Percentiles rank a stretch among this genome's conserved stretches.
phyloP scores from a whole-genome alignment of 2,329 filamentous ascomycete species.

The Fusarium abutilonis region DNA sequence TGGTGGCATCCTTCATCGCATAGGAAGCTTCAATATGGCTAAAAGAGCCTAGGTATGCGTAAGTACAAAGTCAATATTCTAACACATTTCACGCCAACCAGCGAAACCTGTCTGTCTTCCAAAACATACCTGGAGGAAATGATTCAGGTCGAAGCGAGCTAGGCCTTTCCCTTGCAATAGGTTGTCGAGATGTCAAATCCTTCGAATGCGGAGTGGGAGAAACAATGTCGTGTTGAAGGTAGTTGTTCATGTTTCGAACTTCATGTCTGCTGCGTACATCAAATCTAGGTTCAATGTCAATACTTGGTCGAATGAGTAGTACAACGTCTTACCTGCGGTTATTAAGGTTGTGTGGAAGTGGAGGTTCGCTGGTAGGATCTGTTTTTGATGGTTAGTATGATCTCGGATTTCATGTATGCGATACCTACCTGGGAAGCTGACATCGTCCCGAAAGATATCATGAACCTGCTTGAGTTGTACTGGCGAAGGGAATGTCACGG shows the following conservation, averaged over 20 bases:
- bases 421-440: slow-evolving; percentile 41
- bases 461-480: slow-evolving; percentile 38
- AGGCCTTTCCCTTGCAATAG: slow-evolving; percentile 40
- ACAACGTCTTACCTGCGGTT: slow-evolving; percentile 42
- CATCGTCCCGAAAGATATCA: slow-evolving; percentile 49
- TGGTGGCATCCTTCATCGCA: slow-evolving; percentile 46
- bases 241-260: slow-evolving; percentile 51
- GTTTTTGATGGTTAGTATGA: slow-evolving; percentile 27
- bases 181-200: slow-evolving; percentile 43
- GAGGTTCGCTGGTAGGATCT: slow-evolving; percentile 42
- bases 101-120: too few species aligned
- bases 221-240: slow-evolving; percentile 52
- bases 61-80: slow-evolving; percentile 8
- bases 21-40: slow-evolving; percentile 45
- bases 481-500: slow-evolving; percentile 17
- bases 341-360: slow-evolving; percentile 35
- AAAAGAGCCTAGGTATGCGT: slow-evolving; percentile 40
- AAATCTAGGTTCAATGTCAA: slow-evolving; percentile 43
- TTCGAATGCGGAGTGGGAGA: slow-evolving; percentile 50
- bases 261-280: slow-evolving; percentile 48
- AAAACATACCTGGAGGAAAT: slow-evolving; percentile 27
- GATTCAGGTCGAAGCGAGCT: slow-evolving; percentile 32
- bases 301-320: not conserved
- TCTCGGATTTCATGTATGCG: not conserved
- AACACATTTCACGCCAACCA: not conserved